Percentiles rank a stretch among this genome's conserved stretches.
Evolutionary conservation across 139 green algal genomes (phyloP).

Genomic region (Chlamydomonas sphaeroides): DNA sequence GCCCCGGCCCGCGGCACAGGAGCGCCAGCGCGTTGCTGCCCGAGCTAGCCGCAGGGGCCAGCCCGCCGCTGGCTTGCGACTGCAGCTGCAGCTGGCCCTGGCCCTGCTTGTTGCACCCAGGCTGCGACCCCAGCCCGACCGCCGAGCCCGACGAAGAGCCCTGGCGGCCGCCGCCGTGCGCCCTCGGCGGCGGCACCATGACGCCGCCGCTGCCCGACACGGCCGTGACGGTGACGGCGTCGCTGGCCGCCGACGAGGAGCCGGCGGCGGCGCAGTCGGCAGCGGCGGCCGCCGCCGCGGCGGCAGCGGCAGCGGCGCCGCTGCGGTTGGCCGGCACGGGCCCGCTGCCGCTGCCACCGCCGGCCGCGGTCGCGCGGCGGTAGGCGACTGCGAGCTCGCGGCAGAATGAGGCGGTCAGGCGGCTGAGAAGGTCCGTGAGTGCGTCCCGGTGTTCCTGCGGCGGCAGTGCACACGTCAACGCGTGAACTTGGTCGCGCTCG

Average conservation of each 20-base stretch:
- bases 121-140: neutral
- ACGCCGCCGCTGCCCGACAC: too few species aligned
- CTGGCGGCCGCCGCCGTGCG: too few species aligned
- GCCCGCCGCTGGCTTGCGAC: neutral
- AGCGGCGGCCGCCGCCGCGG: too few species aligned
- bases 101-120: too few species aligned
- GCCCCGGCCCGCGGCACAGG: too few species aligned
- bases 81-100: slow-evolving; percentile 11
- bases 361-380: neutral
- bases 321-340: neutral
- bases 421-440: slow-evolving; percentile 48
- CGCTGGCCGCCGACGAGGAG: neutral
- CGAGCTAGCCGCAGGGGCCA: too few species aligned
- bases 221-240: neutral
- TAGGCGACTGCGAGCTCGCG: slow-evolving; percentile 37
- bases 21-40: too few species aligned
- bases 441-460: slow-evolving; percentile 50
- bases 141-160: too few species aligned
- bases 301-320: too few species aligned
- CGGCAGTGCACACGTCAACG: too few species aligned
- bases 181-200: too few species aligned
- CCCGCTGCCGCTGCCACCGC: neutral
- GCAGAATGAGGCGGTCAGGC: slow-evolving; percentile 49
- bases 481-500: too few species aligned
- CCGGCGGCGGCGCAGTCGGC: neutral